Conservation (phyloP, 441 rosid genomes). For the Adansonia grandidieri region DNA sequence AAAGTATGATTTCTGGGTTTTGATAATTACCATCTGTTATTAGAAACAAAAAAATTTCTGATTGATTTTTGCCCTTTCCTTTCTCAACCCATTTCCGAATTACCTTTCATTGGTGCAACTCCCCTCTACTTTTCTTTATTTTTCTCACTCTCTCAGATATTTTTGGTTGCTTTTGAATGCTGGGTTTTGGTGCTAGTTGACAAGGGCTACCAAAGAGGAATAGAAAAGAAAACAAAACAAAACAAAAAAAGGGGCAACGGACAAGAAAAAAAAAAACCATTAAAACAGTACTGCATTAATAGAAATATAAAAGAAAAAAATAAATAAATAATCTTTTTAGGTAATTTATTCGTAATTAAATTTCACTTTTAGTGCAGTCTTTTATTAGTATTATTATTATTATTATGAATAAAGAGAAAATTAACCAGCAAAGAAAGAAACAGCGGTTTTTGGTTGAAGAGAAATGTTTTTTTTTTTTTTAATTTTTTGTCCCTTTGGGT, state of each 20-base stretch:
- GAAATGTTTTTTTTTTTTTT: not conserved
- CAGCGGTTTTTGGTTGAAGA: too few species aligned
- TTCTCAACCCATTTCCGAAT: slow-evolving; percentile 37
- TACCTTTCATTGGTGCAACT: slow-evolving; percentile 29
- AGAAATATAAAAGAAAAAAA: too few species aligned
- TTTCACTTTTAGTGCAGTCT: too few species aligned
- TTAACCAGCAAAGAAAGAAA: too few species aligned
- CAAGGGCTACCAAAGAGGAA: slow-evolving; percentile 15
- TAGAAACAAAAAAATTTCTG: not conserved
- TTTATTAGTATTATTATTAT: too few species aligned
- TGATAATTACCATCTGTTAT: slow-evolving; percentile 15
- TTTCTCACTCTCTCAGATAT: slow-evolving; percentile 13
- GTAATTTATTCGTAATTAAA: too few species aligned
- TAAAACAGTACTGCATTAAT: not conserved
- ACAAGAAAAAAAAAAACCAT: not conserved
- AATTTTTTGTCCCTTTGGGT: slow-evolving; percentile 9
- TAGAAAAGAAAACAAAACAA: not conserved
- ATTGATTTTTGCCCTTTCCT: slow-evolving; percentile 6
- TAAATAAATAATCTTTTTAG: too few species aligned
- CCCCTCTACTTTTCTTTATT: not conserved
- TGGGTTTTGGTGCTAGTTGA: slow-evolving; percentile 13
- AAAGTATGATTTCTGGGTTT: not conserved
- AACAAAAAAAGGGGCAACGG: not conserved
- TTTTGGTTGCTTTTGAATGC: slow-evolving; percentile 33
- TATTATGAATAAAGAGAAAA: too few species aligned